Evolutionary conservation across 345 rosid genomes (phyloP), one percentile per base, ranked within the genome.

Genomic region (Hypericum perforatum): DNA sequence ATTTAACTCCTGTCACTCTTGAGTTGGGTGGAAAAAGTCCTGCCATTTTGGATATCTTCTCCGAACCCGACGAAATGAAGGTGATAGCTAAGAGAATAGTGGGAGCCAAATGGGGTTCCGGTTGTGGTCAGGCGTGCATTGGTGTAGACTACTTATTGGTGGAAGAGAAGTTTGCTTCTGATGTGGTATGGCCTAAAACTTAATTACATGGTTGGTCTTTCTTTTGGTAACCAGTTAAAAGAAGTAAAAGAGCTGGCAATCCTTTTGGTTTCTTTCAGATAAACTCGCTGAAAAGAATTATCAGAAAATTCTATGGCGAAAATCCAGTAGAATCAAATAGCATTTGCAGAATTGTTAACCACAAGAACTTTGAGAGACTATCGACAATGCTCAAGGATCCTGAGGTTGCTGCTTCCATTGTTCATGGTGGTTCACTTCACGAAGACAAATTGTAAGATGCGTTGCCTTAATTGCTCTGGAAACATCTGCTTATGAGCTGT

Each of bases 1-100:
- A 91, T 79, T 68, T 91, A 55, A 87, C 96, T 6, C 96, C 98
- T 0, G 95, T 91, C 52, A 78, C 87, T 11, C 70, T 91, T 5
- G 98, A 91, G 75, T 79, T 87, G 46, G 96, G 98, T 2, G 98
- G 92, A 47, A 91, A 91, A 70, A 72, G 89, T 57, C 98, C 96
- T 15, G 72, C 76, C 5, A 71, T 91, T 50, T 5, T 91, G 13
- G 92, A 87, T 62, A 56, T 67, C 32, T 67, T 60, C 54, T 60
- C 84, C 41, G 55, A 56, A 63, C 68, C 77, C 39, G 61, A 70
- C 39, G 71, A 87, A 37, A 67, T 68, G 44, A 47, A 84, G 77
- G 68, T 76, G 3, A 70, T 71, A 12, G 82, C 70, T 43, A 81
- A 78, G 62, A 78, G 96, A 68, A 77, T 91, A n/a, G 63, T 70